phyloP scores from a whole-genome alignment of 306 rosid species.

The Hippophae rhamnoides region DNA sequence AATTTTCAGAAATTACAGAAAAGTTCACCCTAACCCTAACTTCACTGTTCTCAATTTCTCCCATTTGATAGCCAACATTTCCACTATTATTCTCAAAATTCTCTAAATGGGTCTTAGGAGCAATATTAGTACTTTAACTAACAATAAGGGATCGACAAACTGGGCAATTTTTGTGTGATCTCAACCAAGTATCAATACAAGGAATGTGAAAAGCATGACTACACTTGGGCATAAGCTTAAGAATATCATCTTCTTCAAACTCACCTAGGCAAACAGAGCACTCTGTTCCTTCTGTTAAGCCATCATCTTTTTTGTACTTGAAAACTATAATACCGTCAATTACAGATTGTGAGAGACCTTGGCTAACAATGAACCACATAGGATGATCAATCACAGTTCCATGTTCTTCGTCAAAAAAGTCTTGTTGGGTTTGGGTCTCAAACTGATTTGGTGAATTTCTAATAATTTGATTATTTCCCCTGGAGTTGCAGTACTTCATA shows the following conservation, averaged over 20 bases:
- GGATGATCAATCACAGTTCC: constrained; percentile 34
- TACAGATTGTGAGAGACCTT: constrained; percentile 49
- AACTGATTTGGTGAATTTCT: constrained; percentile 26
- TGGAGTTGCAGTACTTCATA: constrained; percentile 8
- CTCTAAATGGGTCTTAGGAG: constrained; percentile 18
- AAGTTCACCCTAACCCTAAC: too few relatives aligned
- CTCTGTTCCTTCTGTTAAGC: constrained; percentile 51
- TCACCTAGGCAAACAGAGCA: constrained; percentile 77
- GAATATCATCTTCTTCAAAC: constrained; percentile 52
- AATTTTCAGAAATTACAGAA: constrained; percentile 1
- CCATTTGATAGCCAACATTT: constrained; percentile 4
- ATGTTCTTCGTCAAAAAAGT: constrained; percentile 27
- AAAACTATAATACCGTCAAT: constrained; percentile 56
- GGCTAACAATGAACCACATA: constrained; percentile 52
- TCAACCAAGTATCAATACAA: constrained; percentile 43
- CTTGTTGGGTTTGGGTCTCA: constrained; percentile 22
- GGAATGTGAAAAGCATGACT: constrained; percentile 47
- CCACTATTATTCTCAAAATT: constrained; percentile 14
- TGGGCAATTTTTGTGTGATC: constrained; percentile 41
- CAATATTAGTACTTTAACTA: constrained; percentile 6
- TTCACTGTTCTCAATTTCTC: constrained; percentile 16
- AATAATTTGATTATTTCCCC: constrained; percentile 16
- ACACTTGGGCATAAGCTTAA: constrained; percentile 66
- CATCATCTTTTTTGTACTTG: constrained; percentile 43
- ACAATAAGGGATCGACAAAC: constrained; percentile 43